Evolutionary conservation across 1,139 yeast species (phyloP).

Genomic region (Suhomyces coccinellae): DNA sequence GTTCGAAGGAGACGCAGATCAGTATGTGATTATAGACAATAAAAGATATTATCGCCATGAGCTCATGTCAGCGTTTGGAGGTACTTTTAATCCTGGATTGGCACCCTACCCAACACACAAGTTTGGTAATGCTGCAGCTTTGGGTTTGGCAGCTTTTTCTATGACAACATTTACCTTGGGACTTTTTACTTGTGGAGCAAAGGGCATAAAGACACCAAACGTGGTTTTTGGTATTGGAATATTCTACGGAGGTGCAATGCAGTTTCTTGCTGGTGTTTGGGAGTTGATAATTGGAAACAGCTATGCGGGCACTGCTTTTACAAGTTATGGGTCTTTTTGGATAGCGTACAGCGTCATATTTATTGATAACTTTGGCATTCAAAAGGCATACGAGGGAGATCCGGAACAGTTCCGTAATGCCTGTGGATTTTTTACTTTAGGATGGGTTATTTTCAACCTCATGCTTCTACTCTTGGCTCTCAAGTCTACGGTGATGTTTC

Average conservation of each 20-base stretch:
- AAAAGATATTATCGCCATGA: constrained; percentile 23
- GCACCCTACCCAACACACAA: constrained; percentile 60
- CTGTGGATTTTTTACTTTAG: constrained; percentile 41
- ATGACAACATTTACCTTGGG: constrained; percentile 79
- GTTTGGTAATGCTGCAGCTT: constrained; percentile 77
- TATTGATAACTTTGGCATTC: constrained; percentile 33
- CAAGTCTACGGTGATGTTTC: constrained; percentile 46
- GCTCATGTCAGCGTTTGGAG: constrained; percentile 42
- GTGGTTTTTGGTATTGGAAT: constrained; percentile 52
- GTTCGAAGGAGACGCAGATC: constrained; percentile 24
- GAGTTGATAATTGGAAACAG: constrained; percentile 38
- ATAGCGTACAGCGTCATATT: constrained; percentile 36
- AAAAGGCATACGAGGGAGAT: constrained; percentile 28
- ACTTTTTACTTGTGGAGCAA: constrained; percentile 51
- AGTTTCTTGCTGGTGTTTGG: constrained; percentile 51
- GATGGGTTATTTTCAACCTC: constrained; percentile 46
- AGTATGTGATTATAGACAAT: constrained; percentile 24
- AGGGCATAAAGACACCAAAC: constrained; percentile 48
- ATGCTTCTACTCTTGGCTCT: constrained; percentile 35
- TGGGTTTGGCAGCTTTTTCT: constrained; percentile 82
- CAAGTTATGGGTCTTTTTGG: constrained; percentile 42
- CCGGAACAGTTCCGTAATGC: constrained; percentile 33
- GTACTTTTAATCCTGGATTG: constrained; percentile 54
- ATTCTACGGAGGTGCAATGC: constrained; percentile 50
- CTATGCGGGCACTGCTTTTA: constrained; percentile 39